Base-by-base conservation (phyloP, 2,329 filamentous ascomycete species). In the Colletotrichum tanaceti region DNA sequence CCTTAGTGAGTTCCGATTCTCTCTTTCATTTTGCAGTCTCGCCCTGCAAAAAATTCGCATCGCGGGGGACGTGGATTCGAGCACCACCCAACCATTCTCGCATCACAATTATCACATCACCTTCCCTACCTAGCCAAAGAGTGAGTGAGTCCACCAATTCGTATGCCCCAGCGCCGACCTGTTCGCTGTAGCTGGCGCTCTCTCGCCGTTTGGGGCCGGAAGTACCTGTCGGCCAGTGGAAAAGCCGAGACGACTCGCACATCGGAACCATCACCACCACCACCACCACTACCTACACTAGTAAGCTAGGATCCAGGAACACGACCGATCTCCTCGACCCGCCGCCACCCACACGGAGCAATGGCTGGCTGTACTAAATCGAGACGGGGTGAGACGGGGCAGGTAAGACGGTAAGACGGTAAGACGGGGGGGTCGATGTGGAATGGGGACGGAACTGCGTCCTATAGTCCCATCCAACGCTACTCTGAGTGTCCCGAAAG, bases 271-370 rank as follows among this genome's bases (percentile, higher is more conserved):
- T 44, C 49, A 55, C 47, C 47, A 57, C 28, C 47, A 43, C 52
- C 49, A 55, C 47, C 47, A 57, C 28, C 18, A 4, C 28, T 32
- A 32, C 28, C 20, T n/a, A n/a, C n/a, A n/a, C n/a, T 2, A 24
- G 38, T 10, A n/a, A n/a, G n/a, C 65, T 35, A 43, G 65, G 65
- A 68, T 68, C 65, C 65, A 68, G 65, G 65, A 65, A 68, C 65
- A 46, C 50, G 38, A 46, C 54, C 54, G 20, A 57, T 60, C 61
- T 55, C 41, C 39, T 54, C 54, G 54, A 44, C 47, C 39, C 16
- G n/a, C 39, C 16, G n/a, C 61, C 54, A 54, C 61, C 41, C 54
- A 68, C 61, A 59, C 61, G 61, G 44, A 63, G 65, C 47, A 64
- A 57, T 39, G 65, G 61, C 53, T 39, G 65, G 61, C 53, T 55